phyloP scores from a whole-genome alignment of 768 basidiomycete species.

The Suillus sp. region DNA sequence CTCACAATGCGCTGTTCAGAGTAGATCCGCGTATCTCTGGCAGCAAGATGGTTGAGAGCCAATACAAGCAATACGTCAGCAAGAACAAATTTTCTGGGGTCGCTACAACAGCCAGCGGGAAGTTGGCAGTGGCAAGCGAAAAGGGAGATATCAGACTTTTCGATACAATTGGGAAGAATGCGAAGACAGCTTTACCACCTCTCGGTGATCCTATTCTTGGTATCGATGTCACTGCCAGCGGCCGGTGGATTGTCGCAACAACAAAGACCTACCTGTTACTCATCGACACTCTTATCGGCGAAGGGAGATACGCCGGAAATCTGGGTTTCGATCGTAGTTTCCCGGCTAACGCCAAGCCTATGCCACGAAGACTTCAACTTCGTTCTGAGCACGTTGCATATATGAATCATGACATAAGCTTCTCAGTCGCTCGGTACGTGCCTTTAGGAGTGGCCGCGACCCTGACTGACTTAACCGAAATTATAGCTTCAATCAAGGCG shows the following conservation, averaged over 20 bases:
- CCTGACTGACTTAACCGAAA: constrained; percentile 13
- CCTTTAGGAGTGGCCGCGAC: constrained; percentile 8
- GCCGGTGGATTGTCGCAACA: constrained; percentile 94
- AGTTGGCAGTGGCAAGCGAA: constrained; percentile 90
- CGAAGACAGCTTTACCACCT: constrained; percentile 95
- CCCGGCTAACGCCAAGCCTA: constrained; percentile 92
- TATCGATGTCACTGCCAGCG: constrained; percentile 91
- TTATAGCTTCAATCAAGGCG: constrained; percentile 87
- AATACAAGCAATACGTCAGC: constrained; percentile 93
- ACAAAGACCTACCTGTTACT: constrained; percentile 92
- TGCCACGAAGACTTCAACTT: constrained; percentile 85
- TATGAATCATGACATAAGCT: constrained; percentile 85
- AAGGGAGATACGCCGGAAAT: constrained; percentile 79
- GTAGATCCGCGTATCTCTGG: constrained; percentile 95
- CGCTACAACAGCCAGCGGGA: constrained; percentile 82
- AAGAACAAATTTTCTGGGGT: constrained; percentile 97
- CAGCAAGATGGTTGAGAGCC: constrained; percentile 89
- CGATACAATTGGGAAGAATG: constrained; percentile 96
- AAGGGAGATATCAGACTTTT: constrained; percentile 97
- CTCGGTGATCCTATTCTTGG: constrained; percentile 95
- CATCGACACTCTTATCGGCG: constrained; percentile 93
- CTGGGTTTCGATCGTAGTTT: constrained; percentile 94
- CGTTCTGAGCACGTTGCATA: constrained; percentile 92
- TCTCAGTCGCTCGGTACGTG: constrained; percentile 88
- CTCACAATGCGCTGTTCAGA: constrained; percentile 95